Base-by-base conservation (phyloP, 208 protist species). In the Trypanosoma brucei region DNA sequence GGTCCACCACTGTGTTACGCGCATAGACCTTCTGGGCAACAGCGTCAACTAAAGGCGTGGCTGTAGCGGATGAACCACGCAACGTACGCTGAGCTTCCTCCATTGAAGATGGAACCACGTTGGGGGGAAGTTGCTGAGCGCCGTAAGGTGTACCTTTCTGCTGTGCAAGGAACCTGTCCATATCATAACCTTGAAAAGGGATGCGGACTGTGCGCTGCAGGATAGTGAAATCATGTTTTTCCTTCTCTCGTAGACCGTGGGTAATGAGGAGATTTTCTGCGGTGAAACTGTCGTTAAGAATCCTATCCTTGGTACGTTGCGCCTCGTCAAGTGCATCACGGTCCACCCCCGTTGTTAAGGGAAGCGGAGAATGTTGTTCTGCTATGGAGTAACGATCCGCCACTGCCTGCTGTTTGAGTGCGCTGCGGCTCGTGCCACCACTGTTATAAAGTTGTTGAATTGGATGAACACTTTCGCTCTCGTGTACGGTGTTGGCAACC, bases 151-250 rank as follows among this genome's bases (percentile, higher is more conserved):
- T 86, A n/a, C 88, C 88, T 42, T 78, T 70, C 49, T 79, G 83
- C 77, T 91, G 83, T 9, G 89, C 89, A 8, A 63, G 51, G 55
- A 66, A 78, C n/a, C 89, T 81, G 55, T 92, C 89, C 71, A 79
- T 84, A 62, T 95, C 89, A 71, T 95, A 95, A n/a, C 89, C 89
- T 44, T 79, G 48, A 65, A 95, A 95, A 9, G 72, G 81, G 3
- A 85, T 42, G 11, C 84, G 77, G 0, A 76, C 38, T 40, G 62
- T 75, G 38, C 89, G 83, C 75, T 95, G 86, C 72, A 87, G 55
- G n/a, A 91, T 58, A 31, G 68, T 73, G 68, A 92, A 91, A 66
- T 95, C 84, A 55, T 78, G 85, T 22, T 80, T 85, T 78, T 95
- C 89, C 75, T 88, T 87, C 9, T 72, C 89, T 37, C 89, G 81